Evolutionary conservation across 2,329 filamentous ascomycete species (phyloP).

Genomic region (Pseudophaeomoniella oleicola): DNA sequence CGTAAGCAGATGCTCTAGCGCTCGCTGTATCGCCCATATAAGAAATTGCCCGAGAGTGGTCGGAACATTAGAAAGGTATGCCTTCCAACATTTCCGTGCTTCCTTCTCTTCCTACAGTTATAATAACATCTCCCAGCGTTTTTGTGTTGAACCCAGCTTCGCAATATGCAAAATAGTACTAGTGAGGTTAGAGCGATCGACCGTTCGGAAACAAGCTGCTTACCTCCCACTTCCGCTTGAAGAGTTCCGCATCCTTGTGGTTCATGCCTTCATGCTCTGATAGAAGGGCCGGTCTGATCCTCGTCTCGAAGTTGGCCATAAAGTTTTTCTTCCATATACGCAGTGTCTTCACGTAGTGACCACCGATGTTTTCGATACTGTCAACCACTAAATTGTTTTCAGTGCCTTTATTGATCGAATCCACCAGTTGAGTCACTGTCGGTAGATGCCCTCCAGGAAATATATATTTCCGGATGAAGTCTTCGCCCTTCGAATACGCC

Average conservation of each 20-base stretch:
- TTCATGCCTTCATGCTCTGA: constrained; percentile 44
- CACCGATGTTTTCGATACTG: constrained; percentile 55
- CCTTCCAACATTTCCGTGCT: constrained; percentile 49
- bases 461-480: constrained; percentile 65
- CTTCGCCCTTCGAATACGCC: constrained; percentile 50
- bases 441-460: constrained; percentile 65
- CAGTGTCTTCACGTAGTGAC: constrained; percentile 57
- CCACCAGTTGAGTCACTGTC: constrained; percentile 40
- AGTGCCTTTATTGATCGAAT: constrained; percentile 46
- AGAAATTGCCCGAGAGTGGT: constrained; percentile 1
- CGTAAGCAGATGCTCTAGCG: no score
- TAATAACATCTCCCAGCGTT: constrained; percentile 57
- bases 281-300: constrained; percentile 46
- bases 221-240: constrained; percentile 57
- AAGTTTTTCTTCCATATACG: constrained; percentile 56
- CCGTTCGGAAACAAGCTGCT: constrained; percentile 10
- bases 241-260: constrained; percentile 49
- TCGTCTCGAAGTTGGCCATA: constrained; percentile 43
- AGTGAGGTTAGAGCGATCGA: constrained; percentile 1
- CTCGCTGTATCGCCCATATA: no score
- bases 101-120: constrained; percentile 44
- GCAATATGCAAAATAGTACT: constrained; percentile 65
- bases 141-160: constrained; percentile 60
- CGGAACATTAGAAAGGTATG: constrained; percentile 40
- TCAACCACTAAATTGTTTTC: constrained; percentile 51